Base-by-base conservation (phyloP, 1,139 yeast genomes). In the Magnusiomyces suaveolens region DNA sequence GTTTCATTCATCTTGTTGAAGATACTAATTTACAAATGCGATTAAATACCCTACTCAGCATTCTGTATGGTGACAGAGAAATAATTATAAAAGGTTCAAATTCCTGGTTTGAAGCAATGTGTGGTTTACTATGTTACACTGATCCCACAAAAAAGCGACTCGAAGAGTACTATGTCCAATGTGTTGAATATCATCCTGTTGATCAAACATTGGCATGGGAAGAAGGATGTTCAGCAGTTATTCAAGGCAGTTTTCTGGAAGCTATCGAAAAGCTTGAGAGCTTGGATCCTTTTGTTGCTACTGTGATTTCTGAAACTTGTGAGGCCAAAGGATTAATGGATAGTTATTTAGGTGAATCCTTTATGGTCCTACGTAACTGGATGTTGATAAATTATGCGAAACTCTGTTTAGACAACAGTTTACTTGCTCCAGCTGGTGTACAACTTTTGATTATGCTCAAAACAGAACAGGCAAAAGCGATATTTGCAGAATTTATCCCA, bases 81-180 rank as follows among this genome's bases (percentile, higher is more conserved):
- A 71, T 81, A 0, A 81, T 83, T 26, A 64, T 79, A 1, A 70
- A 69, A 18, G 72, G 69, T 54, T 75, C 84, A 39, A 70, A 72
- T 4, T 70, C 78, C 1, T 87, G 96, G 96, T 85, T 82, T 66
- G 95, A 87, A 63, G 75, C 83, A 21, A 75, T 81, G 50, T 74
- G 80, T 50, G 84, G 87, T 0, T 75, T 84, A 46, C 71, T 82
- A 29, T 72, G 82, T 53, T 88, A 75, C 65, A 83, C 81, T 64
- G 80, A 87, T 46, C 84, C 85, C 41, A 73, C 80, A 1, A 57
- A 65, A 18, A 70, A 74, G 29, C 65, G 78, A 29, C 59, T 78
- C 1, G 60, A 61, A 18, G 82, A 79, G 57, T 80, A 78, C 60
- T 68, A 72, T 56, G 56, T 60, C 26, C 43, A 64, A 3, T 69